A percentile compares a stretch with the other conserved stretches of the same genome.
These are phyloP conservation scores for Incumbomyces lentus DNA, from an alignment of 2,329 filamentous ascomycete genomes.

Conservation along the genomic window DNA sequence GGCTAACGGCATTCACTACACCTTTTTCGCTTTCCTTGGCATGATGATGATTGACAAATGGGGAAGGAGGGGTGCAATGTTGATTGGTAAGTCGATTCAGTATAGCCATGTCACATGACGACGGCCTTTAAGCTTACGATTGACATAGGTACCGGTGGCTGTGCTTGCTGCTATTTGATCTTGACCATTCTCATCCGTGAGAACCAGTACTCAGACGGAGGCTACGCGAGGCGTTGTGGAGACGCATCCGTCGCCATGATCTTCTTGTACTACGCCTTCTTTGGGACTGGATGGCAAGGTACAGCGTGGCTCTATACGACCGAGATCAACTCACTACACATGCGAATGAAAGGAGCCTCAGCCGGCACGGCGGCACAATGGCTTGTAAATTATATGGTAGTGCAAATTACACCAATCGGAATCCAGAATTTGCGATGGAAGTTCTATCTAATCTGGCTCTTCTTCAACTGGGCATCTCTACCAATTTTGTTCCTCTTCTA, in stretches of 20 bases:
- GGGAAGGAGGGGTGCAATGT: too few relatives aligned
- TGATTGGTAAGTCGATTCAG: too few relatives aligned
- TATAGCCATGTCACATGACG: too few relatives aligned
- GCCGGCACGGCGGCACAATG: conserved; percentile 25
- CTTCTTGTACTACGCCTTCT: conserved; percentile 31
- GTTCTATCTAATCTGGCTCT: conserved; percentile 26
- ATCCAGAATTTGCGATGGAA: conserved; percentile 25
- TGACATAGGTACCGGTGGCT: too few relatives aligned
- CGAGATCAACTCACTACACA: conserved; percentile 27
- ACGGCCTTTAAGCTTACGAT: too few relatives aligned
- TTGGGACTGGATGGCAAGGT: conserved; percentile 31
- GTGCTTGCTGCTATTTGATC: too few relatives aligned
- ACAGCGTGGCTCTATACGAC: conserved; percentile 30
- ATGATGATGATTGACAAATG: too few relatives aligned
- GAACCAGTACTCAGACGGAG: too few relatives aligned
- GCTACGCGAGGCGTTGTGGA: too few relatives aligned
- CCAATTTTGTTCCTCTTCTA: conserved; percentile 25
- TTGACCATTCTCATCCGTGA: too few relatives aligned
- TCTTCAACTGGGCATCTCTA: conserved; percentile 22
- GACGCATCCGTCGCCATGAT: conserved; percentile 34
- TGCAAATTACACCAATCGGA: conserved; percentile 25
- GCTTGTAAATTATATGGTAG: conserved; percentile 27
- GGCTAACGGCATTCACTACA: too few relatives aligned
- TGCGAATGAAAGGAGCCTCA: conserved; percentile 27
- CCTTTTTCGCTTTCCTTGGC: too few relatives aligned